phyloP scores from a whole-genome alignment of 1,284 basidiomycete species.

The Puccinia coronata region DNA sequence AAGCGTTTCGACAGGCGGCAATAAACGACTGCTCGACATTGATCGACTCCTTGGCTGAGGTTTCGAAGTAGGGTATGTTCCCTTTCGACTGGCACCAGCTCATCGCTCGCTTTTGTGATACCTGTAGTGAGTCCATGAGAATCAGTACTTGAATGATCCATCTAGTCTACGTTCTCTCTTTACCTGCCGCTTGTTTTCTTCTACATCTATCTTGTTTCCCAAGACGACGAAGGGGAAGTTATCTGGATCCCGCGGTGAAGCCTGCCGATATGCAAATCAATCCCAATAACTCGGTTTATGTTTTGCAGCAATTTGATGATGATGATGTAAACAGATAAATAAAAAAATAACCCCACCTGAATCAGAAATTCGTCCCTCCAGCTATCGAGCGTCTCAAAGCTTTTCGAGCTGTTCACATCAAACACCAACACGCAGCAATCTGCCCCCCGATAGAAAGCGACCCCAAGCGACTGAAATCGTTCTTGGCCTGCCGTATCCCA shows the following conservation, averaged over 20 bases:
- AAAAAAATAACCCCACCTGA: conserved; percentile 62
- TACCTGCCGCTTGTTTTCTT: conserved; percentile 97
- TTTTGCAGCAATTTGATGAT: no score
- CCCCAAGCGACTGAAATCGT: conserved; percentile 96
- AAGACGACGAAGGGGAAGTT: conserved; percentile 98
- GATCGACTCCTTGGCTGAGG: conserved; percentile 98
- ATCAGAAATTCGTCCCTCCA: conserved; percentile 98
- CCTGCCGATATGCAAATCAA: conserved; percentile 62
- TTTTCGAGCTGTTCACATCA: conserved; percentile 97
- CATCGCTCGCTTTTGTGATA: conserved; percentile 99
- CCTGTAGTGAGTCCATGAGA: conserved; percentile 67
- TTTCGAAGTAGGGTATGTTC: conserved; percentile 99
- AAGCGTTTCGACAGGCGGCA: conserved; percentile 96
- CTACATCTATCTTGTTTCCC: conserved; percentile 99
- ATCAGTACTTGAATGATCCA: no score
- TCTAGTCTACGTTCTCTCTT: no score
- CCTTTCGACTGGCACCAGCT: conserved; percentile 99
- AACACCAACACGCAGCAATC: conserved; percentile 99
- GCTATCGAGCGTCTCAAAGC: conserved; percentile 94
- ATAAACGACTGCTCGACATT: conserved; percentile 99
- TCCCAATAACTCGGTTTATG: no score
- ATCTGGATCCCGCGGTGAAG: conserved; percentile 96
- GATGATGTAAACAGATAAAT: no score
- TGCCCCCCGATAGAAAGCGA: conserved; percentile 97
- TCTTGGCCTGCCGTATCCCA: conserved; percentile 99